Base-by-base conservation (phyloP, 306 rosid species). In the Medicago arabica region DNA sequence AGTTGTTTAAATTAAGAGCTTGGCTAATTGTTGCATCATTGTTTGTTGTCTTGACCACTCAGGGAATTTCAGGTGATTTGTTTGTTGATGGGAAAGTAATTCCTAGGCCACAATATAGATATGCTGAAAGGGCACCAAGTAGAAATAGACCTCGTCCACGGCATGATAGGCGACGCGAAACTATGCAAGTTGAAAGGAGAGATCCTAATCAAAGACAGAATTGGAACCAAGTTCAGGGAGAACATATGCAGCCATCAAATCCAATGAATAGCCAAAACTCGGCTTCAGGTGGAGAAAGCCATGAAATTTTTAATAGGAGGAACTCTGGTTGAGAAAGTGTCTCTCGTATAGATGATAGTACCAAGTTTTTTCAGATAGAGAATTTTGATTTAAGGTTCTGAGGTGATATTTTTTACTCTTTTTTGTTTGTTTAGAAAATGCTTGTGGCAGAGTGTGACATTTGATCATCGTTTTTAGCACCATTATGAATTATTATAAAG, bases 71-170 rank as follows among this genome's bases (percentile, higher is more conserved):
- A 95, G 97, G 98, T 58, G 98, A 95, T 80, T 82, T 89, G 75
- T 95, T 87, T 79, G 73, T 92, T 11, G 96, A 90, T 77, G 98
- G 98, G 80, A 87, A 86, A 70, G 97, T 95, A 73, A 86, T 90
- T 50, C 93, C 93, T 0, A 90, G 98, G 84, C 96, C 97, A 8
- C 95, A 94, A 81, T 94, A 83, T 70, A 92, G 96, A 80, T 88
- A 75, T 83, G 78, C 76, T 39, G 89, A 90, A 13, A 86, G 95
- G 76, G 85, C 78, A 53, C 83, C 88, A 9, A 54, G 67, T 50
- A 87, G 90, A 75, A 84, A 51, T 78, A 88, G 90, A 86, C 92
- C 97, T 65, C 90, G 93, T 4, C 97, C 98, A 58, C 85, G 97
- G 25, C 86, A 80, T 72, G 93, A 95, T 76, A 85, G 89, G 71